Base-by-base conservation (phyloP, 2,329 filamentous ascomycete species). In the Ophiostoma australiae region DNA sequence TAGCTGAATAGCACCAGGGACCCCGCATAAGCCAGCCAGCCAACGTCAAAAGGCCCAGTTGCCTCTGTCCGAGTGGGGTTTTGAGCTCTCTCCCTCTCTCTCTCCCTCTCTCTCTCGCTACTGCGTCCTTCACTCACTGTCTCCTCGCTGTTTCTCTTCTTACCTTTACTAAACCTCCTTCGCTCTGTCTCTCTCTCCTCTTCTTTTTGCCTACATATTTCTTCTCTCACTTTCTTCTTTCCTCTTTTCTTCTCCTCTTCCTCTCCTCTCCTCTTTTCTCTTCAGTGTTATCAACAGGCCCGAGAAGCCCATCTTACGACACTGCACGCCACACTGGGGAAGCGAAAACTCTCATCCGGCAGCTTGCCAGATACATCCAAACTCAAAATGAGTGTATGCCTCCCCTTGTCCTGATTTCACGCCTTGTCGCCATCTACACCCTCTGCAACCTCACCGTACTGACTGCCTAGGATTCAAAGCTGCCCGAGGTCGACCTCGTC, bases 311-410 rank as follows among this genome's bases (percentile, higher is more conserved):
- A 67, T 31, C 23, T 17, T 48, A 67, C 66, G 66, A 67, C 66
- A 67, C 66, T 31, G 39, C 35, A 41, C 37, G 66, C 66, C 83
- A 86, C 86, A 80, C 85, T 86, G 86, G 87, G 86, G 84, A 90
- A 90, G 83, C 87, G 88, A 81, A 90, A 88, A 81, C 82, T 88
- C 76, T 90, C 88, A 75, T 81, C 82, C 81, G 85, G 85, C 82
- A 86, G 87, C 78, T 80, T 82, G 79, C 81, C 83, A 79, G 82
- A 83, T 77, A 83, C 83, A 79, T 81, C 82, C 68, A 89, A 89
- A 81, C 84, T 83, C 82, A 84, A 78, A 79, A 89, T 89, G 86
- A 82, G 85, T 78, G 88, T 90, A 80, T 81, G 87, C 83, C 27
- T 11, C 58, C n/a, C 41, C n/a, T 33, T 41, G 58, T 63, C 27